Evolutionary conservation across 306 rosid genomes (phyloP).

Genomic region (Prosopis cineraria): DNA sequence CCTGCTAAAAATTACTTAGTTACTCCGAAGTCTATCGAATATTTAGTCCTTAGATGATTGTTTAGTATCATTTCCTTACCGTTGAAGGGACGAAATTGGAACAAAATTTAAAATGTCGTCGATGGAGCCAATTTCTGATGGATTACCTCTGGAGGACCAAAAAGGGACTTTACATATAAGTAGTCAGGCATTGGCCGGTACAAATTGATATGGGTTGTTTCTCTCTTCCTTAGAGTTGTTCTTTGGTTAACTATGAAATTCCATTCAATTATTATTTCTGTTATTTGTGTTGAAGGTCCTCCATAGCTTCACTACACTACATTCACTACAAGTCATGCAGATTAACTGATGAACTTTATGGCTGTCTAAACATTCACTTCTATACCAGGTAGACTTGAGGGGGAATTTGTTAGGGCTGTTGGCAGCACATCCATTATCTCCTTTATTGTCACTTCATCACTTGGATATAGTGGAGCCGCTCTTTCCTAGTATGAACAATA

Average conservation of each 20-base stretch:
- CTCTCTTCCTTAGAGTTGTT: slow-evolving; percentile 2
- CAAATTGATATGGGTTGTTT: neutral
- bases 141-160: neutral
- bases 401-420: slow-evolving; percentile 83
- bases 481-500: slow-evolving; percentile 65
- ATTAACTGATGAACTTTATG: neutral
- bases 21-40: neutral
- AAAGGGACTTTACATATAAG: neutral
- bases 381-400: slow-evolving; percentile 80
- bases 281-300: neutral
- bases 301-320: neutral
- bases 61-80: neutral
- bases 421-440: slow-evolving; percentile 84
- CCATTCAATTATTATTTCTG: neutral
- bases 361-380: neutral
- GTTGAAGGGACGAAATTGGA: neutral
- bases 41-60: neutral
- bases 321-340: neutral
- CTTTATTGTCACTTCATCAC: slow-evolving; percentile 88
- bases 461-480: slow-evolving; percentile 75
- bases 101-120: neutral
- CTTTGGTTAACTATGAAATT: slow-evolving; percentile 11
- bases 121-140: neutral
- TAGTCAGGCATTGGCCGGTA: neutral
- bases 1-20: neutral